A percentile compares a stretch with the other conserved stretches of the same genome.
Conservation (phyloP, 352 stramenopile species). For the Globisporangium spiculum region DNA sequence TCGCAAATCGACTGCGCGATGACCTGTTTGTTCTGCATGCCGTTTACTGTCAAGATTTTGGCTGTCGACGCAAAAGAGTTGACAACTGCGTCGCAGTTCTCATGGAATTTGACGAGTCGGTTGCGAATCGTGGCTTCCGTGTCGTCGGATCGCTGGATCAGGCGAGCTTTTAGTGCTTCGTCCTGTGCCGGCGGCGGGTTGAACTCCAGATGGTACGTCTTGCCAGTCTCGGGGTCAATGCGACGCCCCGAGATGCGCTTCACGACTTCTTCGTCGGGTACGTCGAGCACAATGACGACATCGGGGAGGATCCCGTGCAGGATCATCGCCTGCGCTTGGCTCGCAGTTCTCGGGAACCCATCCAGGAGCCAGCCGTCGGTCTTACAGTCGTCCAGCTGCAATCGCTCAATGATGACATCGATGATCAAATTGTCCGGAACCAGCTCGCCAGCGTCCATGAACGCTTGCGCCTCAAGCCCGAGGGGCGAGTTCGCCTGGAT, state of each 20-base stretch:
- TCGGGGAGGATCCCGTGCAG: conserved; percentile 84
- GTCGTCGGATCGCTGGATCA: conserved; percentile 91
- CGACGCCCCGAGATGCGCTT: conserved; percentile 95
- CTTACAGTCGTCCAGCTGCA: conserved; percentile 81
- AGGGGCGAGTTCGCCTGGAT: conserved; percentile 50
- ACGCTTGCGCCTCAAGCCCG: conserved; percentile 33
- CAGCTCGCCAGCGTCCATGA: conserved; percentile 45
- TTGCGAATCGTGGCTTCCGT: conserved; percentile 90
- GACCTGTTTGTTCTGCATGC: conserved; percentile 41
- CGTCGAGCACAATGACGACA: conserved; percentile 90
- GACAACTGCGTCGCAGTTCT: conserved; percentile 59
- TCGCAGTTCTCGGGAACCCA: conserved; percentile 88
- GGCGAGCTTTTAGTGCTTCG: conserved; percentile 54
- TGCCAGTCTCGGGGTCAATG: conserved; percentile 92
- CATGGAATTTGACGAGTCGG: conserved; percentile 87
- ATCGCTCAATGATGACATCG: conserved; percentile 54
- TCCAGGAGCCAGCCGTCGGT: conserved; percentile 88
- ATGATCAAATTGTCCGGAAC: conserved; percentile 51
- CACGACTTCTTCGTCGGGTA: conserved; percentile 94
- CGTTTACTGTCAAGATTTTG: conserved; percentile 43
- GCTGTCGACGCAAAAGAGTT: conserved; percentile 28
- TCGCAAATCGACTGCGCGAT: conserved; percentile 38
- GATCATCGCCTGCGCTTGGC: conserved; percentile 82
- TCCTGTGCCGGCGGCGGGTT: conserved; percentile 85
- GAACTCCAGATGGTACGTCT: conserved; percentile 97